phyloP scores from a whole-genome alignment of 2,329 filamentous ascomycete genomes.

The Helotiales sp. region DNA sequence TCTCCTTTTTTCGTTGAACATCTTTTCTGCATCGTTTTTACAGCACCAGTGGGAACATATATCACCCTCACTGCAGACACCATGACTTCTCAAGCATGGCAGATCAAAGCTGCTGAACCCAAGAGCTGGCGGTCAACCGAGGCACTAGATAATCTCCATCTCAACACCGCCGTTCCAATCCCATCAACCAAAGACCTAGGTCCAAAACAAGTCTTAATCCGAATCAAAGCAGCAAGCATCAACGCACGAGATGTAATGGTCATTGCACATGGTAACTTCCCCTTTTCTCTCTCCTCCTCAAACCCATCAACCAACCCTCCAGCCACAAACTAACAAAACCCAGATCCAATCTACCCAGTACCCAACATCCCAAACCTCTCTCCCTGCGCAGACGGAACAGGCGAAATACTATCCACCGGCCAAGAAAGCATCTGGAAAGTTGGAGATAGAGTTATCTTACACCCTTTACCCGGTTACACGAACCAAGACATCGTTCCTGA shows the following conservation, averaged over 20 bases:
- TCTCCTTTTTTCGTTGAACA: too few relatives aligned
- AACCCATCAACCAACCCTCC: background rate
- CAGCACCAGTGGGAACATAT: too few relatives aligned
- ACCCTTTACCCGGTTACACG: background rate
- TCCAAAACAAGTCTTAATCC: background rate
- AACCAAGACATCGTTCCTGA: background rate
- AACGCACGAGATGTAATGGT: conserved; percentile 8
- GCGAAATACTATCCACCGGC: background rate
- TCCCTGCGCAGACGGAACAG: background rate
- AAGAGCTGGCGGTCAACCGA: background rate
- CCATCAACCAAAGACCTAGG: background rate
- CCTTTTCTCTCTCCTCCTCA: background rate
- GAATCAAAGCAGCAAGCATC: conserved; percentile 1
- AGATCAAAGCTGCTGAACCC: background rate
- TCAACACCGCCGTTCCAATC: background rate
- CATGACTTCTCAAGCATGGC: conserved; percentile 3
- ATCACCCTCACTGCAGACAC: too few relatives aligned
- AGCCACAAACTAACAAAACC: background rate
- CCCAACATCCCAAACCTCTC: background rate
- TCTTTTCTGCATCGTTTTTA: too few relatives aligned
- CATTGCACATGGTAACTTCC: background rate
- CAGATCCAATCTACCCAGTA: conserved; percentile 2
- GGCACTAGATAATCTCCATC: background rate
- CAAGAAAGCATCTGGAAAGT: background rate
- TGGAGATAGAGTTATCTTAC: background rate